Percentiles rank a stretch among this genome's conserved stretches.
These are phyloP conservation scores for Spencermartinsiella ligniputridi DNA, from an alignment of 1,139 yeast genomes.

Conservation along the genomic window DNA sequence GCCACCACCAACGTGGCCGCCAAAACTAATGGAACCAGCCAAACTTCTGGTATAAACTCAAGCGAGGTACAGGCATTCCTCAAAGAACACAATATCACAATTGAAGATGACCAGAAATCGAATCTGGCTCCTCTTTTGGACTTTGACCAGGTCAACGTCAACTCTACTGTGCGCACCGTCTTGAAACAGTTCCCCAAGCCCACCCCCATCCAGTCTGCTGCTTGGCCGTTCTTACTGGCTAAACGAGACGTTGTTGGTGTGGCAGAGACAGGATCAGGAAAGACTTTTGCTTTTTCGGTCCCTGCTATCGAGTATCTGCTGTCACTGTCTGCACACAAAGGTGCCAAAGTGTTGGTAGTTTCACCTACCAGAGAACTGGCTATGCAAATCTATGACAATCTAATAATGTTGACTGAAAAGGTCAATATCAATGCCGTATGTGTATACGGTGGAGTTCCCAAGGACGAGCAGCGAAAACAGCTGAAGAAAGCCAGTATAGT, in stretches of 20 bases:
- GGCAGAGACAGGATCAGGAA: constrained; percentile 98
- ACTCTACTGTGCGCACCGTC: constrained; percentile 50
- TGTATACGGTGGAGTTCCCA: constrained; percentile 96
- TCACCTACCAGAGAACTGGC: constrained; percentile 98
- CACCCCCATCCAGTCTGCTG: constrained; percentile 93
- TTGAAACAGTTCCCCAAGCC: constrained; percentile 80
- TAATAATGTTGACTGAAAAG: constrained; percentile 59
- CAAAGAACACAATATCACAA: constrained; percentile 67
- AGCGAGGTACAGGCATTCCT: constrained; percentile 55
- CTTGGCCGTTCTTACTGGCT: constrained; percentile 88
- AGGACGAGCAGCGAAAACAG: constrained; percentile 78
- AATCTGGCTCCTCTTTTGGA: constrained; percentile 62
- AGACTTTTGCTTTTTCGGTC: constrained; percentile 95
- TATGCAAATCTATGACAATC: constrained; percentile 84
- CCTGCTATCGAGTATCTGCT: constrained; percentile 81
- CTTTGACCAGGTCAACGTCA: constrained; percentile 59
- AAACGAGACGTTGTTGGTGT: constrained; percentile 93
- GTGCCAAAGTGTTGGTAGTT: constrained; percentile 73
- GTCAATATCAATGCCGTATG: constrained; percentile 72
- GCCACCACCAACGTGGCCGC: constrained; percentile 32
- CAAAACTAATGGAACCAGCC: too few relatives aligned
- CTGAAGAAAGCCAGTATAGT: constrained; percentile 67
- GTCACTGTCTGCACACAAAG: constrained; percentile 32
- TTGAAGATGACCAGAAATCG: constrained; percentile 58
- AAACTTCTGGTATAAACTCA: constrained; percentile 28